Evolutionary conservation across 2,329 filamentous ascomycete species (phyloP).

Genomic region (Pyrenochaeta sp.): DNA sequence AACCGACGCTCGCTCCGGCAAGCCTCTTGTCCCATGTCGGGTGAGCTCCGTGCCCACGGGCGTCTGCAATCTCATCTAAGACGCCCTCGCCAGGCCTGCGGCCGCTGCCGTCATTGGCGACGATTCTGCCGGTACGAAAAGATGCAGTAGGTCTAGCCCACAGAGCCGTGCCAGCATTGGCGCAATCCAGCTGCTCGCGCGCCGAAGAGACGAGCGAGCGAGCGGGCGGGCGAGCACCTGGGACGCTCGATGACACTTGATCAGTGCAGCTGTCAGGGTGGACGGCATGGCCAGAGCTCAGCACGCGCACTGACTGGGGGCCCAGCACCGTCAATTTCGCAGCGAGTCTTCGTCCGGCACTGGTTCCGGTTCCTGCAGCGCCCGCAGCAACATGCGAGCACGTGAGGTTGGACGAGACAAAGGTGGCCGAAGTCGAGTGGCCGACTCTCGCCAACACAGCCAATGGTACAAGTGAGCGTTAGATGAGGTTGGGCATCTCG

Average conservation of each 20-base stretch:
- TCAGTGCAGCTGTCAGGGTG: slow-evolving; percentile 14
- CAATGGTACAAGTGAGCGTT: neutral
- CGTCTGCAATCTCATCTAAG: slow-evolving; percentile 19
- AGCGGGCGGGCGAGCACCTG: slow-evolving; percentile 2
- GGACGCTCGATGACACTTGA: slow-evolving; percentile 1
- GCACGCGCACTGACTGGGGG: slow-evolving; percentile 5
- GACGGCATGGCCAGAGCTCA: slow-evolving; percentile 15
- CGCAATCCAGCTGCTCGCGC: slow-evolving; percentile 8
- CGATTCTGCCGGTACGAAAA: slow-evolving; percentile 13
- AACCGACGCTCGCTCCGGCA: slow-evolving; percentile 18
- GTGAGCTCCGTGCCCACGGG: slow-evolving; percentile 5
- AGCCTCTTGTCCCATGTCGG: slow-evolving; percentile 1
- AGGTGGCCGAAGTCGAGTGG: neutral
- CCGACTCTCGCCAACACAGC: neutral
- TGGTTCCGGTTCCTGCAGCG: slow-evolving; percentile 5
- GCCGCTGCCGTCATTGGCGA: slow-evolving; percentile 13
- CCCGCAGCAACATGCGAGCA: slow-evolving; percentile 24
- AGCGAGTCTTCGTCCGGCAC: neutral
- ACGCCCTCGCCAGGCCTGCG: slow-evolving; percentile 12
- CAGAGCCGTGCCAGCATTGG: neutral
- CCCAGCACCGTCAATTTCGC: slow-evolving; percentile 5
- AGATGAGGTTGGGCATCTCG: neutral
- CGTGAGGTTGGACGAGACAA: slow-evolving; percentile 13
- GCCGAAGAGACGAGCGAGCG: slow-evolving; percentile 7
- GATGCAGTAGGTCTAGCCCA: slow-evolving; percentile 16